Conservation (phyloP, 257 asterid species). For the Verbascum thapsus region DNA sequence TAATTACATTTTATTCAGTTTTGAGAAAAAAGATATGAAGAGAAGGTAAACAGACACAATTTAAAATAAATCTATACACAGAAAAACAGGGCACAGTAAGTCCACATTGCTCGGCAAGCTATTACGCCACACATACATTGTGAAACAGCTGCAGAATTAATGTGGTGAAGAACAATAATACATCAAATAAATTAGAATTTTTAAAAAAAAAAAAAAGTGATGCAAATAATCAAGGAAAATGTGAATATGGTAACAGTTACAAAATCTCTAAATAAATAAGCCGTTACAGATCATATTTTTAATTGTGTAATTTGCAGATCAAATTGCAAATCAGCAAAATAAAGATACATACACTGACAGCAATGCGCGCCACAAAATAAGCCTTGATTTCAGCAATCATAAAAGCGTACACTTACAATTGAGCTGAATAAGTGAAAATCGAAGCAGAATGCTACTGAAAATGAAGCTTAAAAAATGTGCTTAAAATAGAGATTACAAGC, state of each 20-base stretch:
- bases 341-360: conserved; percentile 30
- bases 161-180: conserved; percentile 17
- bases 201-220: conserved; percentile 12
- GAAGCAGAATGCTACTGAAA: conserved; percentile 21
- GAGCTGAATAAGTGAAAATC: conserved; percentile 23
- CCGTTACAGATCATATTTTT: conserved; percentile 28
- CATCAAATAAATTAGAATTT: conserved; percentile 27
- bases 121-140: neutral
- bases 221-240: conserved; percentile 9
- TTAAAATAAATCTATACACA: conserved; percentile 16
- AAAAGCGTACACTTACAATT: neutral
- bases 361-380: conserved; percentile 25
- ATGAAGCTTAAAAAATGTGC: conserved; percentile 25
- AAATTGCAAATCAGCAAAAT: conserved; percentile 26
- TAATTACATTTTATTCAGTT: too few relatives aligned
- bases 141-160: conserved; percentile 28
- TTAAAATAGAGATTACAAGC: conserved; percentile 6
- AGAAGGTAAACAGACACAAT: conserved; percentile 6
- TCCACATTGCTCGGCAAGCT: conserved; percentile 10
- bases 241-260: conserved; percentile 16
- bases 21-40: neutral
- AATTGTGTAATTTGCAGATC: conserved; percentile 19
- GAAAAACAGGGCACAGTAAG: conserved; percentile 1
- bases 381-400: conserved; percentile 29
- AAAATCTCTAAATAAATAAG: conserved; percentile 9